These are phyloP conservation scores for Bruguiera sexangula DNA, from an alignment of 345 rosid genomes.

Conservation along the genomic window DNA sequence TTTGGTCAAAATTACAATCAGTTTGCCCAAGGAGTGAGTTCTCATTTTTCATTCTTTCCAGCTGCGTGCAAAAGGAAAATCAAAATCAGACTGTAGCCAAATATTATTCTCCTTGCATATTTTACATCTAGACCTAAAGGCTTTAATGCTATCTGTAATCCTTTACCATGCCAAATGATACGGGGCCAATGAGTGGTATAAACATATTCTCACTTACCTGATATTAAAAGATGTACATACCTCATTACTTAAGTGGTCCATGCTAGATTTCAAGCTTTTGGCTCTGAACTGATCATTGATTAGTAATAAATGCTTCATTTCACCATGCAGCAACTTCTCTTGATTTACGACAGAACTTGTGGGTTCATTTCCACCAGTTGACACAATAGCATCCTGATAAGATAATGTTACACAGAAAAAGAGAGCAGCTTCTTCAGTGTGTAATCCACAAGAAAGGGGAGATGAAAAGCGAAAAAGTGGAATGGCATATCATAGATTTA, in stretches of 20 bases:
- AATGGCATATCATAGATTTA: neutral
- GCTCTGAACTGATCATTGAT: conserved; percentile 61
- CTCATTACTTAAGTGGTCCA: conserved; percentile 89
- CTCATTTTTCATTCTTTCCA: conserved; percentile 95
- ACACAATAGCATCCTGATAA: conserved; percentile 50
- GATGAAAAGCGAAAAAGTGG: conserved; percentile 2
- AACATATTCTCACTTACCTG: conserved; percentile 10
- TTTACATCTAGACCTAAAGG: neutral
- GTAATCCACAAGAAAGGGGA: neutral
- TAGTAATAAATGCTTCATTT: conserved; percentile 47
- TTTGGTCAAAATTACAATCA: conserved; percentile 41
- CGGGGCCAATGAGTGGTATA: neutral
- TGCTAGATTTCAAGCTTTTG: conserved; percentile 68
- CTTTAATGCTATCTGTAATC: neutral
- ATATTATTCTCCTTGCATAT: neutral
- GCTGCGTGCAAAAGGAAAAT: conserved; percentile 38
- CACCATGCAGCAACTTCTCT: conserved; percentile 35
- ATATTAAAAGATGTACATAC: conserved; percentile 30
- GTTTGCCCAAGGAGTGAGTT: conserved; percentile 55
- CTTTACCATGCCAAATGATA: conserved; percentile 10
- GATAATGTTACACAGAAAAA: neutral
- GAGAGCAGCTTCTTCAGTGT: neutral
- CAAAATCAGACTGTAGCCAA: conserved; percentile 11
- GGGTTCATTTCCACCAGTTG: conserved; percentile 40
- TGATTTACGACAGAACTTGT: conserved; percentile 33